Base-by-base conservation (phyloP, 2,329 filamentous ascomycete species). In the Botrytis tulipae region DNA sequence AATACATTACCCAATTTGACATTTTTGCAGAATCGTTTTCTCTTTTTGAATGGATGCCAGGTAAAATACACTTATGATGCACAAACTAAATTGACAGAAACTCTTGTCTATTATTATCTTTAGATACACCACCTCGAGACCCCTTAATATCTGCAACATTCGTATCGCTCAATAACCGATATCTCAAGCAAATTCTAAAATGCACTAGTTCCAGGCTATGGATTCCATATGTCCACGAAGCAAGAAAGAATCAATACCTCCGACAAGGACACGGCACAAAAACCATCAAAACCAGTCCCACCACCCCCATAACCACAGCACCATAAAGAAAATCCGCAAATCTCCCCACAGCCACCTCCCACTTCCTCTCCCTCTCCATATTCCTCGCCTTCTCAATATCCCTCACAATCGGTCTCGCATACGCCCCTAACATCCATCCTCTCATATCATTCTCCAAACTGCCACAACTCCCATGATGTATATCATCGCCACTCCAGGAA, bases 311-410 rank as follows among this genome's bases (percentile, higher is more conserved):
- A 10, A 44, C 6, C n/a, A 57, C 25, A 1, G 12, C 35, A 1
- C 66, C 66, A 12, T 35, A 32, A 4, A 57, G 25, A 57, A 68
- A 68, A 68, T 70, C 54, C 29, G 12, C 40, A 3, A 63, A 10
- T 9, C 59, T 62, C 29, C 10, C 16, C 54, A 25, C 14, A 25
- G 18, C 44, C 4, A 6, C 9, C 68, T 37, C 6, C 68, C 68
- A 44, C 40, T 9, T 14, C 44, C 22, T 37, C 9, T 37, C 59
- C 29, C 59, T 29, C 9, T 70, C 68, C 22, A 70, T 4, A 32
- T 20, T 25, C n/a, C 12, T 46, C 5, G 68, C 68, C 68, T 0
- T 70, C 37, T 35, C 59, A 20, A 70, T n/a, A 70, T 70, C 68
- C 40, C 54, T n/a, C 40, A 37, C 54, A 14, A 63, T 70, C 7